These are phyloP conservation scores for Sporothrix pseudoabietina DNA, from an alignment of 2,329 filamentous ascomycete species.

Conservation along the genomic window DNA sequence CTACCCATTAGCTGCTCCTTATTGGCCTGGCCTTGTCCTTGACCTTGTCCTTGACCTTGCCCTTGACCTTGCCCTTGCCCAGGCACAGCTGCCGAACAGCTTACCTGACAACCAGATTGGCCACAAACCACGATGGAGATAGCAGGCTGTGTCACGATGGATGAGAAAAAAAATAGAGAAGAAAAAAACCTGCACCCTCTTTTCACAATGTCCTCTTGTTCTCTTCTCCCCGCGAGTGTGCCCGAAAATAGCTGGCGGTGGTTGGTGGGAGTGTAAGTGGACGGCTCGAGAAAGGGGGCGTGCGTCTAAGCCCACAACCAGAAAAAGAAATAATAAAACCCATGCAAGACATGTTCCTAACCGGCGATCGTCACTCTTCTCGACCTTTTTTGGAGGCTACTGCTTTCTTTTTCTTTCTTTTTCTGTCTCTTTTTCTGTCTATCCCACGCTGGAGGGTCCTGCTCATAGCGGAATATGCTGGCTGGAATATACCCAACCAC, in stretches of 20 bases:
- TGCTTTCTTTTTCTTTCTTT: neutral
- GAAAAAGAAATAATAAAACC: neutral
- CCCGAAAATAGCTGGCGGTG: constrained; percentile 26
- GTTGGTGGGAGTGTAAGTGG: neutral
- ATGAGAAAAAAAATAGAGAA: neutral
- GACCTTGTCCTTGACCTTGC: neutral
- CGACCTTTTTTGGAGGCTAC: neutral
- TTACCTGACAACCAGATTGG: constrained; percentile 1
- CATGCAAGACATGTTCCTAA: neutral
- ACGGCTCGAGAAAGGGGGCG: neutral
- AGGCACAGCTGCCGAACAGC: neutral
- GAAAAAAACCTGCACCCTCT: neutral
- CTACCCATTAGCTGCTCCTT: neutral
- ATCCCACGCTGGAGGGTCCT: neutral
- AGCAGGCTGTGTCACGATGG: constrained; percentile 20
- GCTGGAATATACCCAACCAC: constrained; percentile 3
- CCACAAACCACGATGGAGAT: neutral
- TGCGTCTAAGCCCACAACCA: neutral
- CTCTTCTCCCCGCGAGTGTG: neutral
- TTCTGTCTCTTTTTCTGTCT: neutral
- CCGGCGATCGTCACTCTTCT: neutral
- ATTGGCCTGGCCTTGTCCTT: neutral
- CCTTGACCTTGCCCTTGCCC: neutral
- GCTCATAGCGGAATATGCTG: neutral
- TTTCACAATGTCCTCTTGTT: neutral